phyloP scores from a whole-genome alignment of 768 basidiomycete species.

The Pisolithus sp. region DNA sequence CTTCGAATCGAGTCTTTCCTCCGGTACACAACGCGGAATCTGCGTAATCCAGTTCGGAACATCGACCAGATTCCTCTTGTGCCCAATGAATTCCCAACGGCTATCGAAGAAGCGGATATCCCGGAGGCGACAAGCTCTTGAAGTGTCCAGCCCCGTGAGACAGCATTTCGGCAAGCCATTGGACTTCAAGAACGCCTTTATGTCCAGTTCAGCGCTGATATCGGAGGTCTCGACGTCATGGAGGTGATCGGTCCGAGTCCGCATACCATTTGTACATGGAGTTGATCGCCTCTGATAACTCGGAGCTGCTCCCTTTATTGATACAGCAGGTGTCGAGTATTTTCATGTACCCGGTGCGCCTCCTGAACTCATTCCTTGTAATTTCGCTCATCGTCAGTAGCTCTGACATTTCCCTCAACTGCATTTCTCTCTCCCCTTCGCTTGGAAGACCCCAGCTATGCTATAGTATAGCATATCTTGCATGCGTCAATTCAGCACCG shows the following conservation, averaged over 20 bases:
- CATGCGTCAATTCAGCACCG: not conserved
- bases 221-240: conserved; percentile 1
- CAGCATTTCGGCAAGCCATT: conserved; percentile 10
- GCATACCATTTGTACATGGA: conserved; percentile 18
- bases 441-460: conserved; percentile 1
- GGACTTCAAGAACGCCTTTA: not conserved
- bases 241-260: conserved; percentile 11
- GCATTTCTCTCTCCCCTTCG: not conserved
- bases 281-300: conserved; percentile 14
- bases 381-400: not conserved
- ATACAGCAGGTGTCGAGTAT: conserved; percentile 7
- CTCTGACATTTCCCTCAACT: not conserved
- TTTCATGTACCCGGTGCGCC: conserved; percentile 1
- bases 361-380: not conserved
- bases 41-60: conserved; percentile 1
- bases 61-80: not conserved
- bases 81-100: conserved; percentile 9
- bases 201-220: not conserved
- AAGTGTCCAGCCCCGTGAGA: conserved; percentile 11
- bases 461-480: conserved; percentile 4
- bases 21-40: conserved; percentile 3
- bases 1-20: not conserved
- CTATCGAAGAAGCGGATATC: conserved; percentile 9
- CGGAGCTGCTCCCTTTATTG: conserved; percentile 16
- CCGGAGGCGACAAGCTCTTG: conserved; percentile 7